A percentile compares a stretch with the other conserved stretches of the same genome.
These are phyloP conservation scores for Boletus edulis DNA, from an alignment of 768 basidiomycete genomes.

Conservation along the genomic window DNA sequence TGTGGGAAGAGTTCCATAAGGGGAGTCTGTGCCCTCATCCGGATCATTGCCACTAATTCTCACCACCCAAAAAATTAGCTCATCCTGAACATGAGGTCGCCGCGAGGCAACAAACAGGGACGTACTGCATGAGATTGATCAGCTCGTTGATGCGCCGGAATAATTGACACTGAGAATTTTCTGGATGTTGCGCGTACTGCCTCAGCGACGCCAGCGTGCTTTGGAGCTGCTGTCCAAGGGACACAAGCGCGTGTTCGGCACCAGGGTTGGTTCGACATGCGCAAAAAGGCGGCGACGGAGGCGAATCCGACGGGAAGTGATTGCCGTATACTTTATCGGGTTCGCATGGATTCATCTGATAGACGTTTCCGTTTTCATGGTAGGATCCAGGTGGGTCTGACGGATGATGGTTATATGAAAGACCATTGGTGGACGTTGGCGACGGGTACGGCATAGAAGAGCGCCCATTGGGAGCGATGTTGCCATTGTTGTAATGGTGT, in stretches of 20 bases:
- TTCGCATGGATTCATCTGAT: constrained; percentile 35
- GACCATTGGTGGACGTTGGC: constrained; percentile 33
- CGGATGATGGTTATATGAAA: constrained; percentile 33
- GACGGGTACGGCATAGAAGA: constrained; percentile 34
- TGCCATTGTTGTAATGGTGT: constrained; percentile 32
- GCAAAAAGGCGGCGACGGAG: constrained; percentile 46
- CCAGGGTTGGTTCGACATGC: constrained; percentile 63
- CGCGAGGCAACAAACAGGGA: constrained; percentile 32
- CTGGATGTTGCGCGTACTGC: constrained; percentile 58
- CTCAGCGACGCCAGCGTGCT: constrained; percentile 53
- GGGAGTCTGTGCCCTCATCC: constrained; percentile 43
- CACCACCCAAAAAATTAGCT: constrained; percentile 30
- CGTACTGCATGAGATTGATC: constrained; percentile 64
- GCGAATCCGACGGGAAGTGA: constrained; percentile 31
- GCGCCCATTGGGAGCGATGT: constrained; percentile 26
- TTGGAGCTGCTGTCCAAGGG: constrained; percentile 63
- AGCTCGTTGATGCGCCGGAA: constrained; percentile 62
- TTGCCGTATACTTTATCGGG: constrained; percentile 33
- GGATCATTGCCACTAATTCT: constrained; percentile 51
- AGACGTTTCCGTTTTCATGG: constrained; percentile 35
- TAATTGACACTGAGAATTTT: constrained; percentile 51
- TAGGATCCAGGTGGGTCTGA: constrained; percentile 30
- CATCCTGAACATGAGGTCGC: constrained; percentile 32
- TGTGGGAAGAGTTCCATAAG: constrained; percentile 55
- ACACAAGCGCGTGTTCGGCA: constrained; percentile 55